These are phyloP conservation scores for Microsporum canis DNA, from an alignment of 2,329 filamentous ascomycete genomes.

Conservation along the genomic window DNA sequence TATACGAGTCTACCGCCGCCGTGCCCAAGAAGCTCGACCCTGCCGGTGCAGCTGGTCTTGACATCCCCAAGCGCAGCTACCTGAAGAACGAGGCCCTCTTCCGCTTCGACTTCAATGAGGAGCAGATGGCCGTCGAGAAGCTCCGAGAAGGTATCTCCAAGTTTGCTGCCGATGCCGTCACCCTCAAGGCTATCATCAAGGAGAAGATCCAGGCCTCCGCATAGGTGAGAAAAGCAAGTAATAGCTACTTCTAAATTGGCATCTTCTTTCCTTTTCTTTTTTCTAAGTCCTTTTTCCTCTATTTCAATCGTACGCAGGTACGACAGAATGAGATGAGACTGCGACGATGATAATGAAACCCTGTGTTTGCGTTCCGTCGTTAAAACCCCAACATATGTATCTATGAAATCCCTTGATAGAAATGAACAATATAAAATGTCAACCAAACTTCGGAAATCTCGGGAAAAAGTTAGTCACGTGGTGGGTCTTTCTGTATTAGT, in stretches of 20 bases:
- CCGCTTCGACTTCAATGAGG: slow-evolving; percentile 99
- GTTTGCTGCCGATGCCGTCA: slow-evolving; percentile 91
- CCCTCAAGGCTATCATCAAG: slow-evolving; percentile 84
- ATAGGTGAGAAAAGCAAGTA: background rate
- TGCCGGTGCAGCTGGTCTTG: slow-evolving; percentile 49
- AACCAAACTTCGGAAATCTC: background rate
- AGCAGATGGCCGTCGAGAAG: slow-evolving; percentile 99
- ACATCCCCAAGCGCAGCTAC: slow-evolving; percentile 83
- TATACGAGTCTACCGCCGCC: slow-evolving; percentile 67
- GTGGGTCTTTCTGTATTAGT: background rate
- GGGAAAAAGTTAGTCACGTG: background rate
- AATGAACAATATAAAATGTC: background rate
- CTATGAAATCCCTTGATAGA: background rate
- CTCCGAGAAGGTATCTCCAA: slow-evolving; percentile 98
- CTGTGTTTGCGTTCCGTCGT: background rate
- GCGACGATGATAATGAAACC: background rate
- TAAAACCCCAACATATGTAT: background rate
- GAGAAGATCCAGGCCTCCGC: slow-evolving; percentile 56
- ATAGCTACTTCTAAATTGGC: background rate
- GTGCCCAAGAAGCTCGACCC: slow-evolving; percentile 92
- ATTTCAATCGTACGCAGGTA: background rate
- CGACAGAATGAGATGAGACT: background rate
- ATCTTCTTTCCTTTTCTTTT: background rate
- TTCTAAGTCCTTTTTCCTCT: background rate
- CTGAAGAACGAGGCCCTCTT: slow-evolving; percentile 79